Conservation (phyloP, 2,329 filamentous ascomycete species). For the Magnaporthiopsis incrustans region DNA sequence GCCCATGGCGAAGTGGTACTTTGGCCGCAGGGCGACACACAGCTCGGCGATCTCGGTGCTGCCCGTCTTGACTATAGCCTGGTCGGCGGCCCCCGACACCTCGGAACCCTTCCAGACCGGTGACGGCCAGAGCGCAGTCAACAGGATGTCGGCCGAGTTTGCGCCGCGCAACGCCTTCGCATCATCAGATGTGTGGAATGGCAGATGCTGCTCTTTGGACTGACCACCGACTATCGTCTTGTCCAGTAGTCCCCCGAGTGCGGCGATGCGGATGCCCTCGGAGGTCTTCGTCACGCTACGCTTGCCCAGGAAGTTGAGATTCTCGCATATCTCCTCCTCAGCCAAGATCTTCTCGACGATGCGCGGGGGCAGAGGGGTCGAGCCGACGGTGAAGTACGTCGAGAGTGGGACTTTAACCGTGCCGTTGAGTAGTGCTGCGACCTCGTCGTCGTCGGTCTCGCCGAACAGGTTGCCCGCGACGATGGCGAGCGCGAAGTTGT, state of each 20-base stretch:
- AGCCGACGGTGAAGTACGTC: conserved; percentile 85
- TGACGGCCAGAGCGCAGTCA: conserved; percentile 82
- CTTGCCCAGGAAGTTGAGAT: conserved; percentile 84
- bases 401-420: conserved; percentile 67
- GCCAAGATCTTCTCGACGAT: conserved; percentile 68
- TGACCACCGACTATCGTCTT: conserved; percentile 50
- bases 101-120: conserved; percentile 63
- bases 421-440: conserved; percentile 63
- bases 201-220: conserved; percentile 66
- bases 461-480: conserved; percentile 78
- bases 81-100: conserved; percentile 43
- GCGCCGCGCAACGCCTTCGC: conserved; percentile 68
- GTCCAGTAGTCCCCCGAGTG: conserved; percentile 69
- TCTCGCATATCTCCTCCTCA: conserved; percentile 73
- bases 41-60: conserved; percentile 70
- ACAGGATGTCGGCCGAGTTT: conserved; percentile 73
- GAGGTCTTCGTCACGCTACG: conserved; percentile 81
- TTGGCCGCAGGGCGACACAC: conserved; percentile 71
- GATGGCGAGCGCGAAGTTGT: conserved; percentile 79
- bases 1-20: conserved; percentile 71
- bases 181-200: conserved; percentile 70
- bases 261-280: conserved; percentile 81
- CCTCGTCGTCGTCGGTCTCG: conserved; percentile 47
- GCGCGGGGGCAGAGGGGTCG: conserved; percentile 57
- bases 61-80: conserved; percentile 33